phyloP scores from a whole-genome alignment of 2,329 filamentous ascomycete genomes.

The Aspergillus quadricinctus region DNA sequence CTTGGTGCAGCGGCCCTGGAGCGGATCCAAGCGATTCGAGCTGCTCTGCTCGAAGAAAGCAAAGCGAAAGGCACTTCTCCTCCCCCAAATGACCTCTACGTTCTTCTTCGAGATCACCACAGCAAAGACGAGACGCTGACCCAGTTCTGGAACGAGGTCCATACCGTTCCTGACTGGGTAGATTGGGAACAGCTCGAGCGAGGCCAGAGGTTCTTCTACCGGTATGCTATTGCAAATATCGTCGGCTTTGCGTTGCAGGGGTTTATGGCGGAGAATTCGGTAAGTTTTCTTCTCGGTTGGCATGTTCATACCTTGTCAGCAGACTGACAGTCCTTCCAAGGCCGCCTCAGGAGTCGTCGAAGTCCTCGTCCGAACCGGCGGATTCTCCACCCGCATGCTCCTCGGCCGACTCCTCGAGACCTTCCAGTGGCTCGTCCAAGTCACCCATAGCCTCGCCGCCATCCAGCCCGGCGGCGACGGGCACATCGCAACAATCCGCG shows the following conservation, averaged over 20 bases:
- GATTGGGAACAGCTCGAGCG: conserved; percentile 69
- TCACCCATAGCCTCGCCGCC: conserved; percentile 57
- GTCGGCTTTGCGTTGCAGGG: conserved; percentile 19
- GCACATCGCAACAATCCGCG: conserved; percentile 58
- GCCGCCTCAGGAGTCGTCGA: conserved; percentile 66
- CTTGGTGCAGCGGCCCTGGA: conserved; percentile 10
- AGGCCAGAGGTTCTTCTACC: conserved; percentile 70
- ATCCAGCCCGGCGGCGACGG: conserved; percentile 64
- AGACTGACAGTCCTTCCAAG: conserved; percentile 24
- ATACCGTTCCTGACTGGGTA: conserved; percentile 65
- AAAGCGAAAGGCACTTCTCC: conserved; percentile 1
- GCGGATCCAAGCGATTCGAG: conserved; percentile 10
- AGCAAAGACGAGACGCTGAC: conserved; percentile 50
- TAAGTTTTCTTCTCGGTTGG: not conserved
- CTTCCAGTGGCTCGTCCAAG: conserved; percentile 68
- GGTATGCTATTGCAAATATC: conserved; percentile 55
- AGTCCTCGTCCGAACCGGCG: conserved; percentile 67
- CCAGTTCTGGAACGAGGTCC: conserved; percentile 61
- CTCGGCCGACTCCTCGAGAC: conserved; percentile 64
- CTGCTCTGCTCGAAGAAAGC: conserved; percentile 6
- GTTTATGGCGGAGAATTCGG: conserved; percentile 19
- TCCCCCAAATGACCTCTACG: conserved; percentile 51
- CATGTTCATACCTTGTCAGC: too few relatives aligned
- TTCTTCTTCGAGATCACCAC: conserved; percentile 55
- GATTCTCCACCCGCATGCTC: conserved; percentile 63